A percentile compares a stretch with the other conserved stretches of the same genome.
phyloP scores from a whole-genome alignment of 2,329 filamentous ascomycete genomes.

The Penicillium sp. region DNA sequence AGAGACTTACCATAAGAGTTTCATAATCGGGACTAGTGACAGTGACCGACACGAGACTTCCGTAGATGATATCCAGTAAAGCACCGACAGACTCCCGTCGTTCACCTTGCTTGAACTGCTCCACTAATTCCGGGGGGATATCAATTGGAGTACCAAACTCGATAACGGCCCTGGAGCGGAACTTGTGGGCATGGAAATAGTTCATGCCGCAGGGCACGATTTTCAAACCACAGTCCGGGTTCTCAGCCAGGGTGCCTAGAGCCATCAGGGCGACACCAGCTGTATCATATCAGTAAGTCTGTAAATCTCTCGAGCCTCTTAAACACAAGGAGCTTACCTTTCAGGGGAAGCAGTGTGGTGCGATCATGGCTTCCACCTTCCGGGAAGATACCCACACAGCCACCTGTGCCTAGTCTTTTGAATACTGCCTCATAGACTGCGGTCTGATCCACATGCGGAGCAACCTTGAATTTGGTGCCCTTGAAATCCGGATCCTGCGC shows the following conservation, averaged over 20 bases:
- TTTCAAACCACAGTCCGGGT: constrained; percentile 78
- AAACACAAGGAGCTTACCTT: constrained; percentile 43
- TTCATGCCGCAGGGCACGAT: constrained; percentile 98
- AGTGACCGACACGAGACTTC: constrained; percentile 76
- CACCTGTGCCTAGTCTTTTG: constrained; percentile 66
- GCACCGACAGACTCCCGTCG: constrained; percentile 77
- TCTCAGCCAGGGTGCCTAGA: constrained; percentile 73
- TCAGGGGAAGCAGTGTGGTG: constrained; percentile 80
- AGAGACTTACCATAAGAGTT: constrained; percentile 63
- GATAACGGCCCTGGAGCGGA: constrained; percentile 86
- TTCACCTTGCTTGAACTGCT: constrained; percentile 74
- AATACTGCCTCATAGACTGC: constrained; percentile 92
- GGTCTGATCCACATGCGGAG: constrained; percentile 88
- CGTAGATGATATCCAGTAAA: constrained; percentile 76
- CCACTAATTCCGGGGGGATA: constrained; percentile 69
- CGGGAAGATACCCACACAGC: constrained; percentile 92
- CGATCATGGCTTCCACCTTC: constrained; percentile 94
- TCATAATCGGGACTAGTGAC: constrained; percentile 91
- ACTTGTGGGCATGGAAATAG: constrained; percentile 98
- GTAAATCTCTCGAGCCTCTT: neutral
- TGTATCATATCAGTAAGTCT: constrained; percentile 20
- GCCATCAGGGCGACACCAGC: constrained; percentile 98
- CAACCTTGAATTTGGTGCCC: constrained; percentile 76
- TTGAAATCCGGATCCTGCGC: constrained; percentile 53
- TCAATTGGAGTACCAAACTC: constrained; percentile 89